Percentiles rank a stretch among this genome's conserved stretches.
Conservation (phyloP, 495 filamentous ascomycete genomes). For the Penicillium nucicola region DNA sequence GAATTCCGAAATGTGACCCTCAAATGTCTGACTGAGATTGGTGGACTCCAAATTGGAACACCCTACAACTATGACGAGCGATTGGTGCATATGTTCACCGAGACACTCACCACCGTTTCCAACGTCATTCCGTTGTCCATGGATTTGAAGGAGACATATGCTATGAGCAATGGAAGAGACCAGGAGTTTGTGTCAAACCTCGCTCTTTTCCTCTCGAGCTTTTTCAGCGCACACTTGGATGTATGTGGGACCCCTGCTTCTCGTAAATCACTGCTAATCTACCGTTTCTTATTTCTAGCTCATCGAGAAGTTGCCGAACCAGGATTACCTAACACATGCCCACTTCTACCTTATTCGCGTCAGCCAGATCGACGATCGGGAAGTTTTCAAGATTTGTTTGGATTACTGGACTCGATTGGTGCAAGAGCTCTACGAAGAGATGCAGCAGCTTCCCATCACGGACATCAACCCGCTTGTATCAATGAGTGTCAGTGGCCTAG, state of each 20-base stretch:
- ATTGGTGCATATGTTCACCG: conserved; percentile 94
- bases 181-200: conserved; percentile 98
- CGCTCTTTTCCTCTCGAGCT: conserved; percentile 92
- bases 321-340: conserved; percentile 88
- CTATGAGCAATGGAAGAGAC: conserved; percentile 83
- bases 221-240: conserved; percentile 86
- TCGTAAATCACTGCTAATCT: conserved; percentile 1
- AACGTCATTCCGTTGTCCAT: conserved; percentile 86
- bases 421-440: conserved; percentile 98
- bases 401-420: conserved; percentile 99
- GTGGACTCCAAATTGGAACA: conserved; percentile 75
- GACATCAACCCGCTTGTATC: conserved; percentile 85
- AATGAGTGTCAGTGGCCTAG: conserved; percentile 66
- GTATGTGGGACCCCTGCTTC: conserved; percentile 48
- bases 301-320: conserved; percentile 91
- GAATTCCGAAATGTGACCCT: conserved; percentile 96
- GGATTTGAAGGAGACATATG: conserved; percentile 86
- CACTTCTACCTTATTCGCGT: conserved; percentile 98
- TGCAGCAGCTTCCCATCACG: conserved; percentile 88
- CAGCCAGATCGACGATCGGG: conserved; percentile 95
- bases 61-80: conserved; percentile 87
- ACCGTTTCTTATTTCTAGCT: conserved; percentile 50
- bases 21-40: conserved; percentile 96
- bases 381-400: conserved; percentile 98
- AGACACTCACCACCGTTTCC: conserved; percentile 82